Evolutionary conservation across 202 grass and related monocot genomes (phyloP).

Genomic region (Saccharum hybrid): DNA sequence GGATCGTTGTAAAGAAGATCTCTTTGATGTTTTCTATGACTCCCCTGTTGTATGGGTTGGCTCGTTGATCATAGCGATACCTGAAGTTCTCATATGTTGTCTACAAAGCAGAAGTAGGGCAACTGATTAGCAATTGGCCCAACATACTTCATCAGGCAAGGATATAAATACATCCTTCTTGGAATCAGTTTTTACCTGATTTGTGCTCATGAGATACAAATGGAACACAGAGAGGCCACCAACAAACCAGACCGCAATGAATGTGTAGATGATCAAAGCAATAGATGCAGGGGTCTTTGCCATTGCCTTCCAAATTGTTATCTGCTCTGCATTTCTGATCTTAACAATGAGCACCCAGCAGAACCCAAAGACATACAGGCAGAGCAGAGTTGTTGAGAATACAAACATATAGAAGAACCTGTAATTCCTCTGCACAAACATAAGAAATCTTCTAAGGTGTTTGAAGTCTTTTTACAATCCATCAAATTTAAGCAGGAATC

Average conservation of each 20-base stretch:
- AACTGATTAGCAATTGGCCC: conserved; percentile 22
- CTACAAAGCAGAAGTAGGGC: conserved; percentile 39
- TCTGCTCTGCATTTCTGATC: conserved; percentile 65
- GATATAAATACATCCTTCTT: conserved; percentile 5
- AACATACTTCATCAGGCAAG: background rate
- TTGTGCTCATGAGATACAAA: conserved; percentile 78
- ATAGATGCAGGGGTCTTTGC: conserved; percentile 66
- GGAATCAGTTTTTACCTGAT: conserved; percentile 56
- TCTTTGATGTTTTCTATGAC: conserved; percentile 65
- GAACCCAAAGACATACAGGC: conserved; percentile 72
- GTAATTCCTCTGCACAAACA: conserved; percentile 74
- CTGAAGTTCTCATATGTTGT: conserved; percentile 85
- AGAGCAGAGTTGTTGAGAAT: conserved; percentile 73
- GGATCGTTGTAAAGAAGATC: conserved; percentile 61
- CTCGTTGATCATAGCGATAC: conserved; percentile 73
- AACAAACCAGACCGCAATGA: conserved; percentile 76
- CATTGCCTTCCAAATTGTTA: conserved; percentile 74
- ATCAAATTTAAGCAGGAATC: conserved; percentile 34
- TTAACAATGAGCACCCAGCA: conserved; percentile 67
- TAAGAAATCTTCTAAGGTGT: conserved; percentile 40
- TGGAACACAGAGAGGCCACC: conserved; percentile 76
- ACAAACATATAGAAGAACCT: conserved; percentile 84
- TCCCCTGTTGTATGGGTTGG: conserved; percentile 71
- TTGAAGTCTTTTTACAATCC: conserved; percentile 1
- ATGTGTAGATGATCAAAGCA: conserved; percentile 67